phyloP scores from a whole-genome alignment of 208 protist genomes.

The Acanthamoeba quina region DNA sequence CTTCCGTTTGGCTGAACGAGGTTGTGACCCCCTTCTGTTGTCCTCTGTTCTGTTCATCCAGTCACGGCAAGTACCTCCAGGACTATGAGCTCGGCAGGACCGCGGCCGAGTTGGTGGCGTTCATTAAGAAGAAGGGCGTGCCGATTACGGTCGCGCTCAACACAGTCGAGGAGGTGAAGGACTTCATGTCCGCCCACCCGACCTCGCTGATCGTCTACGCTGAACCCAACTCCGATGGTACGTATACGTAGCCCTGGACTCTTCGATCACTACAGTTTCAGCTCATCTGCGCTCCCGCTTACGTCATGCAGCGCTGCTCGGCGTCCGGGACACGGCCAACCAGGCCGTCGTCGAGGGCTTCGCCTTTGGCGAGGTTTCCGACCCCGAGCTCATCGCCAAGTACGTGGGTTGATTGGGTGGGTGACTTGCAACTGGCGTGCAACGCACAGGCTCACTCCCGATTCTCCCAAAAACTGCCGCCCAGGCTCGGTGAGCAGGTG shows the following conservation, averaged over 20 bases:
- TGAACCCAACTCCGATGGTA: neutral
- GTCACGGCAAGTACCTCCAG: neutral
- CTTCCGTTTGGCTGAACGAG: too few relatives aligned
- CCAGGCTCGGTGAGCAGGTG: neutral
- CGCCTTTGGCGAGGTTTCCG: constrained; percentile 1
- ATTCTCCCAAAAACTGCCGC: neutral
- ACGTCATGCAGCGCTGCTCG: neutral
- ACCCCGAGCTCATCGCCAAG: neutral
- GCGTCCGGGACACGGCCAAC: neutral
- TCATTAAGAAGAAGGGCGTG: constrained; percentile 38
- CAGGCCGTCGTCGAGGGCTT: constrained; percentile 3
- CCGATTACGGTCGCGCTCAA: neutral
- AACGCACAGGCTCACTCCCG: neutral
- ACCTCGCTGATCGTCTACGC: constrained; percentile 39
- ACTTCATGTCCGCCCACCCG: constrained; percentile 1
- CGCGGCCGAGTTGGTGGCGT: constrained; percentile 8
- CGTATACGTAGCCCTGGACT: neutral
- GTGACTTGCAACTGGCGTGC: too few relatives aligned
- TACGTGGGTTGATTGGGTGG: neutral
- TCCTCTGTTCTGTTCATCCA: neutral
- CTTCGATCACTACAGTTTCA: neutral
- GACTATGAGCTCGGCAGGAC: constrained; percentile 6
- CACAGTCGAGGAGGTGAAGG: neutral
- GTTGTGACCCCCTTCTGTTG: neutral
- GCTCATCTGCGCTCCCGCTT: neutral